Base-by-base conservation (phyloP, 495 filamentous ascomycete species). In the Neurospora terricola region DNA sequence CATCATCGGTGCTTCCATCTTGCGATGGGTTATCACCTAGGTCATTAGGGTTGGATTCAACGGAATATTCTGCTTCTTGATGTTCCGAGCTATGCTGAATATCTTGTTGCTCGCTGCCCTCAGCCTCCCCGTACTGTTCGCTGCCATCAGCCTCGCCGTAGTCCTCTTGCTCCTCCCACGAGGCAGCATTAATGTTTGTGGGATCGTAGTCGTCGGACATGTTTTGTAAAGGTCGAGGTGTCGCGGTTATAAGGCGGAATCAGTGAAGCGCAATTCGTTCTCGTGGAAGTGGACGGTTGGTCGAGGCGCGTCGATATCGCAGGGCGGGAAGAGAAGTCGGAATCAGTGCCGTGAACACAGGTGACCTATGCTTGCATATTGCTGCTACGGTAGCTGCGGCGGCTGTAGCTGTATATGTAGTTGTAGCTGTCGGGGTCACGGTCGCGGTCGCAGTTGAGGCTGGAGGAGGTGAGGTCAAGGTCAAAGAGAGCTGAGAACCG, bases 1-100 rank as follows among this genome's bases (percentile, higher is more conserved):
- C 83, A 78, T 84, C 85, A 74, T 84, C 84, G 75, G 82, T 77
- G 73, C 74, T 75, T 72, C 77, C 77, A 77, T 78, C 80, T 38
- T 73, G 75, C 71, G 81, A 80, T 77, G 78, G 79, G 78, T 76
- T 75, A 76, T 85, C 82, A 82, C 83, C 86, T 76, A 80, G 75
- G 80, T 78, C 81, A 81, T 81, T 79, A 73, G 82, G 81, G 75
- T 79, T 77, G 76, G 79, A 78, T 75, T 84, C 83, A 84, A 83
- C 76, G 82, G 82, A 77, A 80, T 84, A 82, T 80, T 83, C 77
- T 77, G 77, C 76, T 77, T 80, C 66, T 73, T 80, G 80, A 79
- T 83, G 76, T 78, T 85, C 76, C 78, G 81, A 82, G 83, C 83
- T 85, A 84, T 84, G 78, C 79, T 86, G 83, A 84, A 82, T 87